Conservation (phyloP, 2,329 filamentous ascomycete genomes). For the Trichoderma harzianum region DNA sequence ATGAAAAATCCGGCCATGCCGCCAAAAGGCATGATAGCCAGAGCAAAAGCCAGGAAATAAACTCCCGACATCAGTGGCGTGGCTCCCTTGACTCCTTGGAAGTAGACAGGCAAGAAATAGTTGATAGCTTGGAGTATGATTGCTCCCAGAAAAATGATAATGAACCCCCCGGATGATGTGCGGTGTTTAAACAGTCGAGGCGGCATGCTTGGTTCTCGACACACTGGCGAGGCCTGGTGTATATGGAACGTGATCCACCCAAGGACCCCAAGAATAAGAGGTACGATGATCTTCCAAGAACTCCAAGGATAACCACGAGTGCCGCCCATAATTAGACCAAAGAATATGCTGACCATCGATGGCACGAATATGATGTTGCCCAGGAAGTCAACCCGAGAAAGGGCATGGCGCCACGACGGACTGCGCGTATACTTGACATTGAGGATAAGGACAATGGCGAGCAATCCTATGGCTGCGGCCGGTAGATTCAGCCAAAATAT, state of each 20-base stretch:
- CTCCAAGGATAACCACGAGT: constrained; percentile 38
- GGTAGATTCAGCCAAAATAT: constrained; percentile 46
- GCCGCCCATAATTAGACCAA: constrained; percentile 41
- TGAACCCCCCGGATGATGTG: constrained; percentile 26
- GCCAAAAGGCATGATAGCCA: constrained; percentile 28
- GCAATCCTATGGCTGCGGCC: constrained; percentile 27
- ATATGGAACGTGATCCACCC: constrained; percentile 26
- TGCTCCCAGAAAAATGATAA: constrained; percentile 33
- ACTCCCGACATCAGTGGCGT: constrained; percentile 33
- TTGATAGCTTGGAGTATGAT: constrained; percentile 21
- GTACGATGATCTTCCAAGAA: constrained; percentile 34
- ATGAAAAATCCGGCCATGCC: constrained; percentile 27
- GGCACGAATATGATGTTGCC: constrained; percentile 40
- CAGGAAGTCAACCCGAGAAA: constrained; percentile 38
- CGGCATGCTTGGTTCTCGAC: constrained; percentile 20
- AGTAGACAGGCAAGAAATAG: constrained; percentile 47
- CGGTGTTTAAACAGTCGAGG: constrained; percentile 18
- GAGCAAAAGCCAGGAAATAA: constrained; percentile 31
- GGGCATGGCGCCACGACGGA: not conserved
- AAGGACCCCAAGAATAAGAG: constrained; percentile 40
- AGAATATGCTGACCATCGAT: constrained; percentile 28
- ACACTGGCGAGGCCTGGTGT: constrained; percentile 11
- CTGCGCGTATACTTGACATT: constrained; percentile 29
- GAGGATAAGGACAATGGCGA: constrained; percentile 32
- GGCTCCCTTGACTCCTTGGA: constrained; percentile 40